Base-by-base conservation (phyloP, 2,329 filamentous ascomycete species). In the Penicillium frequentans region DNA sequence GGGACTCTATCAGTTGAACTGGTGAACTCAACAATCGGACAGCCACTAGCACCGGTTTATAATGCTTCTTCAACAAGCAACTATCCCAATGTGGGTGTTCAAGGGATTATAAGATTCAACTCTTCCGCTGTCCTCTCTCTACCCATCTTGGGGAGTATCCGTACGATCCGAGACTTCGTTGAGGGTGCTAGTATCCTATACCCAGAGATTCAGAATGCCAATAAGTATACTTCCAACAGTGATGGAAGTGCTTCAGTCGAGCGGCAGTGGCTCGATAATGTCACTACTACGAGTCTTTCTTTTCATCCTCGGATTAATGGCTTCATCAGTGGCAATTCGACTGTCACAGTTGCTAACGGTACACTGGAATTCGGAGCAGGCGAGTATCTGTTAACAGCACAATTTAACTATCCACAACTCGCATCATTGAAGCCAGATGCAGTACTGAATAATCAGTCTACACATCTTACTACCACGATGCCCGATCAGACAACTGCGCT, bases 401-500 rank as follows among this genome's bases (percentile, higher is more conserved):
- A 81, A 2, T 84, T 84, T 71, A 83, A 87, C 64, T 88, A 88
- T 60, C 84, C 85, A 1, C 85, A 88, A 60, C 73, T 87, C 3
- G 73, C 79, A 5, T 84, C 86, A 55, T 69, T 88, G 1, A 78
- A 71, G 3, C 73, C 81, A 0, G 58, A 70, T 3, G 71, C 83
- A 44, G 81, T 86, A 0, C 67, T 89, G 5, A 84, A 80, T 55
- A 63, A 76, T 0, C 66, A 75, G 0, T 82, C 82, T 0, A 72
- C 75, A 26, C 68, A 68, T 8, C 70, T 87, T 3, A 79, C 82
- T 26, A 58, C 70, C 0, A 70, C 82, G 45, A 71, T 80, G 29
- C 70, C 77, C 0, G 78, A 77, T 39, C 77, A 84, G 52, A 78
- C 80, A 1, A 76, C 75, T 0, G 84, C 84, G 0, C 71, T 88